Percentiles rank a stretch among this genome's conserved stretches.
These are phyloP conservation scores for Eremomyces bilateralis DNA, from an alignment of 495 filamentous ascomycete species.

Conservation along the genomic window DNA sequence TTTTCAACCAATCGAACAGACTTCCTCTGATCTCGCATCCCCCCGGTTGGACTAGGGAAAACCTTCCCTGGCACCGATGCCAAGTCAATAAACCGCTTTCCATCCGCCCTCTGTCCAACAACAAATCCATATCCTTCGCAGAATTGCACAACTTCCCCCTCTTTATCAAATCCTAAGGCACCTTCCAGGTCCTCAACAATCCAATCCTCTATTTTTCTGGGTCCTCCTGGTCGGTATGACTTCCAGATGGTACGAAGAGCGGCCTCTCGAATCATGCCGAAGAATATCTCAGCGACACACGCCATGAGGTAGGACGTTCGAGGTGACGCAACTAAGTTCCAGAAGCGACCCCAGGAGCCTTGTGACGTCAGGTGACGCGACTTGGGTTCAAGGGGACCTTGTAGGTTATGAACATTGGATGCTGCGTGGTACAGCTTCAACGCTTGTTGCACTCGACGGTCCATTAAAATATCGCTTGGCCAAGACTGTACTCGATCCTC, in stretches of 20 bases:
- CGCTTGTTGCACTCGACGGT: conserved; percentile 39
- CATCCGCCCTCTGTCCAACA: conserved; percentile 24
- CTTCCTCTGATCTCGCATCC: conserved; percentile 4
- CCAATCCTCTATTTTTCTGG: conserved; percentile 43
- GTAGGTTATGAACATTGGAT: conserved; percentile 38
- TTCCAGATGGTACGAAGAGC: conserved; percentile 50
- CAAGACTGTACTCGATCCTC: conserved; percentile 55
- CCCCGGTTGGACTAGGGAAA: conserved; percentile 5
- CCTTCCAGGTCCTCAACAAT: conserved; percentile 41
- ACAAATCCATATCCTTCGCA: conserved; percentile 44
- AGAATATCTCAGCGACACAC: conserved; percentile 81
- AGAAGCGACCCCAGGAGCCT: conserved; percentile 49
- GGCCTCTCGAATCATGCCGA: conserved; percentile 55
- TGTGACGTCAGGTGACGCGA: conserved; percentile 34
- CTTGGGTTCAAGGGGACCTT: conserved; percentile 39
- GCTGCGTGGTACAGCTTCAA: conserved; percentile 46
- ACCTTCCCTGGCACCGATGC: conserved; percentile 5
- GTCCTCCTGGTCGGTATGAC: conserved; percentile 31
- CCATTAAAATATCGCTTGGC: conserved; percentile 32
- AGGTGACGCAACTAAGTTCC: conserved; percentile 44
- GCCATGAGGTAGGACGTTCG: conserved; percentile 75
- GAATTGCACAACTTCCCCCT: conserved; percentile 46
- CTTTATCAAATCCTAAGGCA: conserved; percentile 50
- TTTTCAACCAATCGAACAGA: conserved; percentile 8
- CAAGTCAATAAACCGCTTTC: conserved; percentile 15